A percentile compares a stretch with the other conserved stretches of the same genome.
phyloP scores from a whole-genome alignment of 2,329 filamentous ascomycete genomes.

The Davidsoniella australis region DNA sequence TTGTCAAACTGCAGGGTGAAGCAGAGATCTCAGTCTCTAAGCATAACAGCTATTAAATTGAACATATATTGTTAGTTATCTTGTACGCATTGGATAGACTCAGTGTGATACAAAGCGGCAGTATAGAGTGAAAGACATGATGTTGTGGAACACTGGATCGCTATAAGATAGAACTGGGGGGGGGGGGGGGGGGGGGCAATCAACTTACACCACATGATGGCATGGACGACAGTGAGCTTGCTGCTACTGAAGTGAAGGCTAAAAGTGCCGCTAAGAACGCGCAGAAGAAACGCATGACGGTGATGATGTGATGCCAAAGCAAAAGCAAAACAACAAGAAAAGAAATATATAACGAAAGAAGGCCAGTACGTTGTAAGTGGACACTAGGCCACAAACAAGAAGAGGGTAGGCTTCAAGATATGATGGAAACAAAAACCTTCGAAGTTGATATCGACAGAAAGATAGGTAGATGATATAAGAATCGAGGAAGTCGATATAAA shows the following conservation, averaged over 20 bases:
- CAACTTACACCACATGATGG: slow-evolving; percentile 3
- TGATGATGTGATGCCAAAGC: background rate
- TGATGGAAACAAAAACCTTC: too few relatives aligned
- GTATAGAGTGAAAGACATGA: too few relatives aligned
- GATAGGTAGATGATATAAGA: too few relatives aligned
- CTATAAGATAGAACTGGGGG: background rate
- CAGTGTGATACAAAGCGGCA: too few relatives aligned
- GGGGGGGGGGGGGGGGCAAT: too few relatives aligned
- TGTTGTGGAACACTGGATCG: background rate
- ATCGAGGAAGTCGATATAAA: too few relatives aligned
- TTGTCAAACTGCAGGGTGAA: slow-evolving; percentile 18
- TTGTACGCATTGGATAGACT: background rate
- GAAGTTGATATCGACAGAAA: too few relatives aligned
- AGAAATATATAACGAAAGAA: background rate
- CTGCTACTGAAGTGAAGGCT: background rate
- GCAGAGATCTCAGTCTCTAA: slow-evolving; percentile 15
- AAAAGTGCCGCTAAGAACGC: background rate
- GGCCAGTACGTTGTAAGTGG: background rate
- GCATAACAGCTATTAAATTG: slow-evolving; percentile 16
- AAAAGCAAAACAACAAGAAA: background rate
- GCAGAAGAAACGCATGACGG: background rate
- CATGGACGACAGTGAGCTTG: background rate
- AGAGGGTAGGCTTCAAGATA: too few relatives aligned
- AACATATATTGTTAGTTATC: background rate
- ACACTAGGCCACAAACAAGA: too few relatives aligned